Conservation (phyloP, 108 stramenopile genomes). For the Pseudonitzschia multiseries region DNA sequence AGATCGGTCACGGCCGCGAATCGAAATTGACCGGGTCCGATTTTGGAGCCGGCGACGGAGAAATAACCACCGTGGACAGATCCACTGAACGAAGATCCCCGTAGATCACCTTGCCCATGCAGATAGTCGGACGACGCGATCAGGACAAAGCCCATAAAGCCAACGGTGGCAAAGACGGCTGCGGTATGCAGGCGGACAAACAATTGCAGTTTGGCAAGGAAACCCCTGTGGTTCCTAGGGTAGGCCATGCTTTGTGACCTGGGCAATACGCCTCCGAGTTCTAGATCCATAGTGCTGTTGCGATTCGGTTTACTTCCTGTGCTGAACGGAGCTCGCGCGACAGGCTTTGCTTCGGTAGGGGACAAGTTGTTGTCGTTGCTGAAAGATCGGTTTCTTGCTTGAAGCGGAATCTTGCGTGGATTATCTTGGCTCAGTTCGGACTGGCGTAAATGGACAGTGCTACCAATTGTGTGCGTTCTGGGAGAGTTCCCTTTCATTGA, state of each 20-base stretch:
- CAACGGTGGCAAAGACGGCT: slow-evolving; percentile 37
- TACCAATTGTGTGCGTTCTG: not conserved
- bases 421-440: not conserved
- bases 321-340: slow-evolving; percentile 13
- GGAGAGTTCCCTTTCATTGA: not conserved
- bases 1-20: slow-evolving; percentile 89
- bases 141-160: slow-evolving; percentile 39
- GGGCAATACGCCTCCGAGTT: slow-evolving; percentile 1
- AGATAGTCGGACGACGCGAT: slow-evolving; percentile 38
- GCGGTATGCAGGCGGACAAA: slow-evolving; percentile 36
- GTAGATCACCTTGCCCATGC: slow-evolving; percentile 15
- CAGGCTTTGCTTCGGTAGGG: not conserved
- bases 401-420: slow-evolving; percentile 12
- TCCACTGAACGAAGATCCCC: slow-evolving; percentile 48
- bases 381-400: not conserved
- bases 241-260: slow-evolving; percentile 76
- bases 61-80: slow-evolving; percentile 79
- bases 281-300: not conserved
- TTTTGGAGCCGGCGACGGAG: slow-evolving; percentile 37
- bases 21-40: slow-evolving; percentile 57
- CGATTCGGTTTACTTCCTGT: slow-evolving; percentile 6
- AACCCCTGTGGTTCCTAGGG: slow-evolving; percentile 27
- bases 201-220: slow-evolving; percentile 38
- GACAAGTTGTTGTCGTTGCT: not conserved
- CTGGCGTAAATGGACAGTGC: not conserved